Percentiles rank a stretch among this genome's conserved stretches.
These are phyloP conservation scores for Agaricus bisporus DNA, from an alignment of 768 basidiomycete species.

Conservation along the genomic window DNA sequence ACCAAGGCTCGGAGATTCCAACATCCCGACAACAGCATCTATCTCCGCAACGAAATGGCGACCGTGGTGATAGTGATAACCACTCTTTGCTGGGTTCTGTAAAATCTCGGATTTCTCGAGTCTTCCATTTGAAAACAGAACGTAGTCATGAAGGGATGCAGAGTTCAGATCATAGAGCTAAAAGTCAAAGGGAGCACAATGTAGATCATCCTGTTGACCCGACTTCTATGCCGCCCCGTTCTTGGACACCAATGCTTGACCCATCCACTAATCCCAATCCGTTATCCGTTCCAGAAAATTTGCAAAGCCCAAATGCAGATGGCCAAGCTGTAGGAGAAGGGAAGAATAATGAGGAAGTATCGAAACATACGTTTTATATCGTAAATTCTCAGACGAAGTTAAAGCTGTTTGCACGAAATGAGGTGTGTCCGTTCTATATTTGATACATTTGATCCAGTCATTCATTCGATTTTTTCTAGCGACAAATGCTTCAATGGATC, in stretches of 20 bases:
- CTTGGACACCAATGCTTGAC: constrained; percentile 61
- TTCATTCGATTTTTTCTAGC: constrained; percentile 29
- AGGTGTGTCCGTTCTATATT: constrained; percentile 40
- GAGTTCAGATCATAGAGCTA: constrained; percentile 9
- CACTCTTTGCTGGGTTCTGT: constrained; percentile 29
- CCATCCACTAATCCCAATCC: constrained; percentile 75
- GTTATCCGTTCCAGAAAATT: constrained; percentile 18
- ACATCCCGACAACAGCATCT: constrained; percentile 4
- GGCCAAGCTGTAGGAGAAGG: constrained; percentile 15
- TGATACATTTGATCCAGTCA: not conserved
- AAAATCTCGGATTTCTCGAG: constrained; percentile 36
- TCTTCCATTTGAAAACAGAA: constrained; percentile 27
- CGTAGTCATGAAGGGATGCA: not conserved
- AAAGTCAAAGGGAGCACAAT: constrained; percentile 13
- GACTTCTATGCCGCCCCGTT: constrained; percentile 23
- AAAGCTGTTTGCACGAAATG: constrained; percentile 82
- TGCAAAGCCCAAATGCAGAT: constrained; percentile 20
- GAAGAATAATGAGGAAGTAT: constrained; percentile 50
- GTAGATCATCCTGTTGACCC: constrained; percentile 12
- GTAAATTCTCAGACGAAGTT: constrained; percentile 86
- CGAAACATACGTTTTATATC: constrained; percentile 93
- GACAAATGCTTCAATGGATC: constrained; percentile 98
- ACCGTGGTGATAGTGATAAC: constrained; percentile 3
- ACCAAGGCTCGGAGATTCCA: constrained; percentile 14
- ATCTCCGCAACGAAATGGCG: not conserved